These are phyloP conservation scores for Earliella scabrosa DNA, from an alignment of 1,284 basidiomycete species.

Conservation along the genomic window DNA sequence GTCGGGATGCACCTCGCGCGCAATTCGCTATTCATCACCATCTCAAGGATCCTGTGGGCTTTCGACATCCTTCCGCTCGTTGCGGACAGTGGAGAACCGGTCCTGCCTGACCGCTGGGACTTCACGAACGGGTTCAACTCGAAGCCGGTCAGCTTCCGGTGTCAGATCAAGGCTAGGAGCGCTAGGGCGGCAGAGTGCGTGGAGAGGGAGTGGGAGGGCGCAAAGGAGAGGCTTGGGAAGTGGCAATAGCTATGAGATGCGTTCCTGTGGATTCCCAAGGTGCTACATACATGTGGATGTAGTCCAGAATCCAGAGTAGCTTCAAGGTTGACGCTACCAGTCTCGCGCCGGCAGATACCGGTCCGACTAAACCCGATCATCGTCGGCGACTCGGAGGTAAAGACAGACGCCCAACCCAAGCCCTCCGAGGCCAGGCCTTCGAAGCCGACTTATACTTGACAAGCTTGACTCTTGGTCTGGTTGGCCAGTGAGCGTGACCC, in stretches of 20 bases:
- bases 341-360: no score
- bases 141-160: slow-evolving; percentile 46
- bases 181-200: slow-evolving; percentile 29
- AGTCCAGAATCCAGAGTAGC: no score
- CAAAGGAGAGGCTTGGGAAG: slow-evolving; percentile 24
- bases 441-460: no score
- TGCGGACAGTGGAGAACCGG: slow-evolving; percentile 20
- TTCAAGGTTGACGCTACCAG: no score
- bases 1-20: slow-evolving; percentile 50
- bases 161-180: slow-evolving; percentile 39
- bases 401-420: no score
- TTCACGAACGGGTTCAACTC: slow-evolving; percentile 53
- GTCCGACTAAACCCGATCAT: no score
- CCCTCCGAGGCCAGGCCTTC: no score
- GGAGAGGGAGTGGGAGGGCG: slow-evolving; percentile 32
- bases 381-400: no score
- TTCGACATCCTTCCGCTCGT: slow-evolving; percentile 42
- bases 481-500: no score
- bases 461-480: no score
- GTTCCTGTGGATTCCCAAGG: no score
- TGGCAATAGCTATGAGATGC: slow-evolving; percentile 3
- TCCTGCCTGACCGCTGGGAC: slow-evolving; percentile 38
- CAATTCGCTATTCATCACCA: slow-evolving; percentile 47
- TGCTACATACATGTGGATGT: no score
- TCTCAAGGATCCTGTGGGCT: slow-evolving; percentile 47